These are phyloP conservation scores for Dunaliella sp. DNA, from an alignment of 139 green algal species.

Conservation along the genomic window DNA sequence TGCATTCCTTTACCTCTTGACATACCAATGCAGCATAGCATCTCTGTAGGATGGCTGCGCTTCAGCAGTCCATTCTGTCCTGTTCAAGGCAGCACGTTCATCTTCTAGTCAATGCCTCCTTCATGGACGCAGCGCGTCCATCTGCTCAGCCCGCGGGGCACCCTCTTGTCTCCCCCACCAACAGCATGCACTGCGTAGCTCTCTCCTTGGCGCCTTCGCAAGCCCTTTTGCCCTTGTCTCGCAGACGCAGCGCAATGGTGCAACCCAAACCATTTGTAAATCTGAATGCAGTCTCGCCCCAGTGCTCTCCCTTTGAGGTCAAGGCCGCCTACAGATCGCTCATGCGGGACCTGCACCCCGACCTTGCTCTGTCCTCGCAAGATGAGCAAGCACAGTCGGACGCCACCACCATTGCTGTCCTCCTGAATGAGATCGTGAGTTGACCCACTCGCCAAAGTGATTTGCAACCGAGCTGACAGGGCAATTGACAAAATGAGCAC, in stretches of 20 bases:
- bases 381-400: neutral
- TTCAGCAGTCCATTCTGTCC: too few species aligned
- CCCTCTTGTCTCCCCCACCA: neutral
- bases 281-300: neutral
- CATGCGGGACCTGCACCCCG: constrained; percentile 48
- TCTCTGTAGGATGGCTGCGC: too few species aligned
- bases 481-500: neutral
- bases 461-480: constrained; percentile 31
- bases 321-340: constrained; percentile 44
- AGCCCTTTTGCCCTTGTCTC: too few species aligned
- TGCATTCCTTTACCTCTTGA: neutral
- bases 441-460: neutral
- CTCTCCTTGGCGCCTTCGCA: too few species aligned
- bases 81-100: too few species aligned
- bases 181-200: neutral
- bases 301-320: constrained; percentile 16
- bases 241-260: neutral
- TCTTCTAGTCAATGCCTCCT: too few species aligned
- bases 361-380: constrained; percentile 9
- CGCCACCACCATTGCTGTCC: constrained; percentile 8
- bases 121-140: neutral
- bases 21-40: too few species aligned
- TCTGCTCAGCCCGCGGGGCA: neutral
- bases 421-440: constrained; percentile 50
- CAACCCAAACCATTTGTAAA: neutral